Percentiles rank a stretch among this genome's conserved stretches.
These are phyloP conservation scores for Gyrodon lividus DNA, from an alignment of 768 basidiomycete species.

Conservation along the genomic window DNA sequence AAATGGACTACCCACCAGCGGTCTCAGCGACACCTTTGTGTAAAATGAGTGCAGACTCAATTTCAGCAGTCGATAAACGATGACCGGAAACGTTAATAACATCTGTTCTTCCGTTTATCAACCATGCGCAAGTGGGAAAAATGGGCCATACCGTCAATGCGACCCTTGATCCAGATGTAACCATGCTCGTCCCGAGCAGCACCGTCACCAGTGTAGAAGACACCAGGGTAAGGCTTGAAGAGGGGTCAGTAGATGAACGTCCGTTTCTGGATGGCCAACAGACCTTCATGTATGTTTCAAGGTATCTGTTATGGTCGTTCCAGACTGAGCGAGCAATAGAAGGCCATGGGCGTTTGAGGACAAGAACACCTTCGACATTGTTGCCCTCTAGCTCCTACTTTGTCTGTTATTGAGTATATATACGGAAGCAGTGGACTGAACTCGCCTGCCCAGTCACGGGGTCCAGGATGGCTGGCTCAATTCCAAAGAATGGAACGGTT, in stretches of 20 bases:
- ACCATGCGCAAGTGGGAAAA: slow-evolving; percentile 1
- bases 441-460: slow-evolving; percentile 68
- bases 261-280: slow-evolving; percentile 7
- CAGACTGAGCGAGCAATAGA: slow-evolving; percentile 92
- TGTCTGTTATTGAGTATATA: neutral
- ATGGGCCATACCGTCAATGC: slow-evolving; percentile 75
- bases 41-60: slow-evolving; percentile 93
- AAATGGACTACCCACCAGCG: slow-evolving; percentile 46
- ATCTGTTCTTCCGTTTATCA: slow-evolving; percentile 44
- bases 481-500: slow-evolving; percentile 76
- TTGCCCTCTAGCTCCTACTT: slow-evolving; percentile 67
- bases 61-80: slow-evolving; percentile 94
- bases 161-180: slow-evolving; percentile 98
- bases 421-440: neutral
- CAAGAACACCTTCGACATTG: slow-evolving; percentile 88
- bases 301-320: slow-evolving; percentile 85
- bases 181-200: slow-evolving; percentile 92
- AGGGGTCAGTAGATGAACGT: slow-evolving; percentile 45
- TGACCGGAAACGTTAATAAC: slow-evolving; percentile 99
- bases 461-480: slow-evolving; percentile 74
- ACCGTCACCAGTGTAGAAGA: slow-evolving; percentile 97
- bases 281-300: slow-evolving; percentile 73
- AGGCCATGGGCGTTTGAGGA: slow-evolving; percentile 87
- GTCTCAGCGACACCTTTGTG: slow-evolving; percentile 97
- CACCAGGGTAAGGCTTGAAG: slow-evolving; percentile 74